Percentiles rank a stretch among this genome's conserved stretches.
These are phyloP conservation scores for Stramenopiles sp. DNA, from an alignment of 352 stramenopile species.

Conservation along the genomic window DNA sequence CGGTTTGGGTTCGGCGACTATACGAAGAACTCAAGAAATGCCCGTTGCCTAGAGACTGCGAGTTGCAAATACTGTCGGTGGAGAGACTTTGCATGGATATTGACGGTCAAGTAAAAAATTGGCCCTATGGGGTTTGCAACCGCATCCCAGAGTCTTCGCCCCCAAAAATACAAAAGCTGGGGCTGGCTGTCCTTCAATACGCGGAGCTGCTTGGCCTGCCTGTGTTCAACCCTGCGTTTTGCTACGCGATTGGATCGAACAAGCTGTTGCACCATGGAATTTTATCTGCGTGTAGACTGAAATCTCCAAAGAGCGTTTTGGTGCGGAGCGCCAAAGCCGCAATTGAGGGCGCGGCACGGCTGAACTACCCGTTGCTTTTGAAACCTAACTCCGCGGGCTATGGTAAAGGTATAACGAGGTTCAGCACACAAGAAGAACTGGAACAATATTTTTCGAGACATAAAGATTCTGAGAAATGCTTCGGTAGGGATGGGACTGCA, in stretches of 20 bases:
- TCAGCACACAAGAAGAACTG: background rate
- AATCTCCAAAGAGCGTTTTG: background rate
- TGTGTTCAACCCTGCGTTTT: background rate
- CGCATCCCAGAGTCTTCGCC: background rate
- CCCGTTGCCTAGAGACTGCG: background rate
- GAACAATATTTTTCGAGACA: too few species aligned
- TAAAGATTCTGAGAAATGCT: too few species aligned
- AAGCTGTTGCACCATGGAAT: constrained; percentile 3
- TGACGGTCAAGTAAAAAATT: background rate
- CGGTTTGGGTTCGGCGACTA: background rate
- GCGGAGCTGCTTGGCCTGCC: background rate
- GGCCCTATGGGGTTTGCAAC: constrained; percentile 6
- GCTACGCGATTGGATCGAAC: background rate
- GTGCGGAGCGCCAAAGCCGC: background rate
- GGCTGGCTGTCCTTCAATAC: background rate
- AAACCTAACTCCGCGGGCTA: constrained; percentile 8
- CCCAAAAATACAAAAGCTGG: background rate
- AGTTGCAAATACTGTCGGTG: background rate
- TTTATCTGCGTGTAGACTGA: background rate
- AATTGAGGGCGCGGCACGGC: background rate
- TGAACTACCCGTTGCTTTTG: background rate
- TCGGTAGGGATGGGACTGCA: background rate
- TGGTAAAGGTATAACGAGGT: background rate
- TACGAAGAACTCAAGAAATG: background rate
- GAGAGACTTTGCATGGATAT: background rate